These are phyloP conservation scores for Metschnikowia lochheadii DNA, from an alignment of 805 yeast genomes.

Conservation along the genomic window DNA sequence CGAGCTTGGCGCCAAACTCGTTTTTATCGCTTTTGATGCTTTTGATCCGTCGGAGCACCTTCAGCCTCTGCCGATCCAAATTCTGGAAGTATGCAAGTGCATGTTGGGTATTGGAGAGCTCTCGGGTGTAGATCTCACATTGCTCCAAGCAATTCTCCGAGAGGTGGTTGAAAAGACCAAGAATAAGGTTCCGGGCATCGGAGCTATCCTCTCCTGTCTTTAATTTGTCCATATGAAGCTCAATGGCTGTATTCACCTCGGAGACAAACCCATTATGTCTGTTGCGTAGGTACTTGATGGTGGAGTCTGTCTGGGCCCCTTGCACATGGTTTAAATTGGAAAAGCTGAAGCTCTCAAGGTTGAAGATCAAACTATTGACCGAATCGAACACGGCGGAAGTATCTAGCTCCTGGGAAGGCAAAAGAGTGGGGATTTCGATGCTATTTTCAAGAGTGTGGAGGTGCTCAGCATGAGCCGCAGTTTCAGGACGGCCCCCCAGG, in stretches of 20 bases:
- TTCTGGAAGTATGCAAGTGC: conserved; percentile 28
- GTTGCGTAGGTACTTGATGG: conserved; percentile 3
- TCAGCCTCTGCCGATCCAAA: conserved; percentile 40
- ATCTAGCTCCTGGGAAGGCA: background rate
- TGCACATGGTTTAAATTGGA: background rate
- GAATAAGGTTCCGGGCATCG: conserved; percentile 1
- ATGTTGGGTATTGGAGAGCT: conserved; percentile 24
- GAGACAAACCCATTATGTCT: conserved; percentile 5
- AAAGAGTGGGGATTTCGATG: background rate
- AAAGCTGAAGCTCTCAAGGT: background rate
- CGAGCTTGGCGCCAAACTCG: conserved; percentile 41
- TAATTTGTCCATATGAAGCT: conserved; percentile 6
- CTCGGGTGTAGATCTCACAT: conserved; percentile 43
- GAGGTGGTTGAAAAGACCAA: conserved; percentile 19
- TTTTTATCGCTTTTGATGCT: conserved; percentile 38
- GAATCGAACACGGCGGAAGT: background rate
- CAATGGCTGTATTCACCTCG: conserved; percentile 5
- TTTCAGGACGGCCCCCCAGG: conserved; percentile 1
- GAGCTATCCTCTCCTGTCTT: conserved; percentile 12
- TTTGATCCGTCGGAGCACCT: conserved; percentile 32
- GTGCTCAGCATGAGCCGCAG: background rate
- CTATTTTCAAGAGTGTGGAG: background rate
- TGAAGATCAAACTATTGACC: background rate
- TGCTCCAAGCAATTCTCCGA: conserved; percentile 42
- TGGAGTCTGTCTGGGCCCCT: background rate